Evolutionary conservation across 805 yeast genomes (phyloP).

Genomic region (Suhomyces pyralidae): DNA sequence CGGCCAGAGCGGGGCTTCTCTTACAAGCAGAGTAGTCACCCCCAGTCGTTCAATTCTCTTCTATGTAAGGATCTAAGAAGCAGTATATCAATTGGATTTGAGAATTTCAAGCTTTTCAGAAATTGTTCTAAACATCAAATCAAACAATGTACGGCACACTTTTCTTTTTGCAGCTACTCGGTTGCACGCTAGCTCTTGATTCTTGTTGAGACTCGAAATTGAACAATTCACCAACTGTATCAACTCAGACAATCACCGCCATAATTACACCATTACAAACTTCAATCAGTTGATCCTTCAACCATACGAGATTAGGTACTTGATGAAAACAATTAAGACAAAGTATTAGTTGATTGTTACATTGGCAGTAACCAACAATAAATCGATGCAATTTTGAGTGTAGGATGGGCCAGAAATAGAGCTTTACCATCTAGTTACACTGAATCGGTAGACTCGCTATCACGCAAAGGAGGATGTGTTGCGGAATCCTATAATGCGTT

Average conservation of each 20-base stretch:
- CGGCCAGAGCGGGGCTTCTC: not conserved
- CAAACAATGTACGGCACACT: too few species aligned
- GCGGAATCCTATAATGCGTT: not conserved
- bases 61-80: too few species aligned
- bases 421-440: not conserved
- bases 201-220: not conserved
- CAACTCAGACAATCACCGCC: not conserved
- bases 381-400: not conserved
- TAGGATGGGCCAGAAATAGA: not conserved
- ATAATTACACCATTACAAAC: not conserved
- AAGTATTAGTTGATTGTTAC: not conserved
- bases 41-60: not conserved
- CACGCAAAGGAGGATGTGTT: not conserved
- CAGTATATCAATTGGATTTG: too few species aligned
- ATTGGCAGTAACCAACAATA: not conserved
- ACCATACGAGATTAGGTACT: not conserved
- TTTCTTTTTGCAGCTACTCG: not conserved
- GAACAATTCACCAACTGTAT: not conserved
- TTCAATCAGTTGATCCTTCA: not conserved
- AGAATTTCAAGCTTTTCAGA: too few species aligned
- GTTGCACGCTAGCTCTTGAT: not conserved
- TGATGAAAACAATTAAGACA: not conserved
- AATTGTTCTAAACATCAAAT: too few species aligned
- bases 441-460: not conserved
- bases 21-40: not conserved